These are phyloP conservation scores for Rusavskia elegans DNA, from an alignment of 495 filamentous ascomycete species.

Conservation along the genomic window DNA sequence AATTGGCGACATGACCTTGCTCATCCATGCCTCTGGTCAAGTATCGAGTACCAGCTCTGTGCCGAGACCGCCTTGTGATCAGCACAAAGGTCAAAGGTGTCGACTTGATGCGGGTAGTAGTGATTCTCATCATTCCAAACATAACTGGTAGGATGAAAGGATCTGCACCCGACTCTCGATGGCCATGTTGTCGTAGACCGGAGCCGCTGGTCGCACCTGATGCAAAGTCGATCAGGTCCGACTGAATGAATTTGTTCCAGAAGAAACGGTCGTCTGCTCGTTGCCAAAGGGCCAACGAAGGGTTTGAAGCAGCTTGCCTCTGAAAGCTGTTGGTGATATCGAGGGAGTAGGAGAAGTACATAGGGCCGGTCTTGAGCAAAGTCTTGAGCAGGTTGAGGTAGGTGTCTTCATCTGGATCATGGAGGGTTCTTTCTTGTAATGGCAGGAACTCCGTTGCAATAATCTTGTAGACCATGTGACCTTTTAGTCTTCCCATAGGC, in stretches of 20 bases:
- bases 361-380: slow-evolving; percentile 64
- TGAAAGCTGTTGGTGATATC: slow-evolving; percentile 94
- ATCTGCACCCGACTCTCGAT: slow-evolving; percentile 61
- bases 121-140: slow-evolving; percentile 85
- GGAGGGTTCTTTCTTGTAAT: slow-evolving; percentile 77
- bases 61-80: slow-evolving; percentile 72
- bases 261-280: slow-evolving; percentile 94
- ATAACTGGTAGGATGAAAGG: slow-evolving; percentile 91
- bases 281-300: slow-evolving; percentile 65
- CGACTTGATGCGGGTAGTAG: slow-evolving; percentile 60
- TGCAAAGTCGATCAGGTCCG: slow-evolving; percentile 79
- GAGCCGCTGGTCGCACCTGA: slow-evolving; percentile 23
- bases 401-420: slow-evolving; percentile 82
- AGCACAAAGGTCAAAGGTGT: slow-evolving; percentile 72
- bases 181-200: slow-evolving; percentile 30
- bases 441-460: slow-evolving; percentile 85
- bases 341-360: slow-evolving; percentile 96
- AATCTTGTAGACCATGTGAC: slow-evolving; percentile 88
- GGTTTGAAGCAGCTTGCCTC: slow-evolving; percentile 61
- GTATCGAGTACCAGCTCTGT: slow-evolving; percentile 82
- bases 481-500: slow-evolving; percentile 76
- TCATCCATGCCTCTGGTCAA: slow-evolving; percentile 90
- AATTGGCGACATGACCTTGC: slow-evolving; percentile 85
- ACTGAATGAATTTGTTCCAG: slow-evolving; percentile 89
- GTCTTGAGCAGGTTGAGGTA: slow-evolving; percentile 67